phyloP scores from a whole-genome alignment of 805 yeast species.

The Pichia pseudocactophila region DNA sequence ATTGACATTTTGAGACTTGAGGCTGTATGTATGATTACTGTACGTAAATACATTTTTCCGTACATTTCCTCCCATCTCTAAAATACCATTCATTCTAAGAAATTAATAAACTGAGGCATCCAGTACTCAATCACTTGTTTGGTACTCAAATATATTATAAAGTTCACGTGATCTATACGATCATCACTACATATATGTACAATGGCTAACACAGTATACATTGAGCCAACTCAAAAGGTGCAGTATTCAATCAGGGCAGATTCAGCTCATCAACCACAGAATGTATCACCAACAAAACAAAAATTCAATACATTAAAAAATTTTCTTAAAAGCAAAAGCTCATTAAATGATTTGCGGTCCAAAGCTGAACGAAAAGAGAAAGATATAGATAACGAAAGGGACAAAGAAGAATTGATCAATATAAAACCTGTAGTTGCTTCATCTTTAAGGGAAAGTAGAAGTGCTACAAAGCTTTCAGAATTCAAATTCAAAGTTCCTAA shows the following conservation, averaged over 20 bases:
- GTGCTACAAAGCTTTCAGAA: conserved; percentile 2
- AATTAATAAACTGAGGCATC: too few relatives aligned
- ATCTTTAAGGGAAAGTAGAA: background rate
- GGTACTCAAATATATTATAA: too few relatives aligned
- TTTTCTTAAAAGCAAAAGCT: conserved; percentile 10
- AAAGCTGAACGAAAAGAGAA: conserved; percentile 1
- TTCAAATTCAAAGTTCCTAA: conserved; percentile 1
- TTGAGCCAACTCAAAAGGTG: background rate
- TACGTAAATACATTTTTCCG: too few relatives aligned
- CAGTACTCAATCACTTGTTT: too few relatives aligned
- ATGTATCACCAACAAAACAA: conserved; percentile 8
- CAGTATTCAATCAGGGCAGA: background rate
- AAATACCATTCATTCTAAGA: too few relatives aligned
- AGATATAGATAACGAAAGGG: too few relatives aligned
- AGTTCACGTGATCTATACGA: too few relatives aligned
- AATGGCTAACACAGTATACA: background rate
- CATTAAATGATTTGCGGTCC: conserved; percentile 5
- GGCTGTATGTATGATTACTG: too few relatives aligned
- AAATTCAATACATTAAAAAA: conserved; percentile 7
- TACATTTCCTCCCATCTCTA: too few relatives aligned
- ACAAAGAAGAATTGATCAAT: too few relatives aligned
- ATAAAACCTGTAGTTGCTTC: background rate
- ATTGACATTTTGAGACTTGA: too few relatives aligned
- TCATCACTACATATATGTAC: background rate
- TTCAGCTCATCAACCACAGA: background rate